Evolutionary conservation across 1,284 basidiomycete species (phyloP).

Genomic region (Neolentinus lepideus): DNA sequence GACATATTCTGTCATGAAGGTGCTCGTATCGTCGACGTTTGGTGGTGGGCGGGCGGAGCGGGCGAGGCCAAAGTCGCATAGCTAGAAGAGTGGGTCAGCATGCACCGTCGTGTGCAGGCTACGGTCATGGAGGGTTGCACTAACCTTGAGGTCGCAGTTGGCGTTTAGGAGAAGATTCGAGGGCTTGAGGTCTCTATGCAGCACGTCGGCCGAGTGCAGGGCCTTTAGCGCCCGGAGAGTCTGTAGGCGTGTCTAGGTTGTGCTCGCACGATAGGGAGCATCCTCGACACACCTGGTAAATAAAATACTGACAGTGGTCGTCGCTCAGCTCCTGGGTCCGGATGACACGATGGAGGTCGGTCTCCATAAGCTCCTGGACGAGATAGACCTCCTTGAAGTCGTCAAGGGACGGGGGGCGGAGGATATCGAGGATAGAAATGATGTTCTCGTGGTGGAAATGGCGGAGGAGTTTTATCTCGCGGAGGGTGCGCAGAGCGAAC

Average conservation of each 20-base stretch:
- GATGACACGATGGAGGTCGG: constrained; percentile 84
- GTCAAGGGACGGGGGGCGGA: constrained; percentile 52
- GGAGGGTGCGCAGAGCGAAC: constrained; percentile 82
- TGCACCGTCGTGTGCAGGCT: too few relatives aligned
- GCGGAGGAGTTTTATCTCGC: constrained; percentile 82
- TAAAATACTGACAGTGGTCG: constrained; percentile 93
- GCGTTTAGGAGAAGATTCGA: constrained; percentile 90
- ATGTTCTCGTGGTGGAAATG: constrained; percentile 79
- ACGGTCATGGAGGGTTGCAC: constrained; percentile 11
- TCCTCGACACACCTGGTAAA: constrained; percentile 91
- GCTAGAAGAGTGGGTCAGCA: constrained; percentile 22
- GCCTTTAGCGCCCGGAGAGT: constrained; percentile 89
- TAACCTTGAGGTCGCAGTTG: constrained; percentile 90
- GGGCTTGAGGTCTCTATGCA: constrained; percentile 89
- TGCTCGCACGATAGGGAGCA: constrained; percentile 14
- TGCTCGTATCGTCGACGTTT: constrained; percentile 75
- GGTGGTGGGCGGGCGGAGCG: constrained; percentile 77
- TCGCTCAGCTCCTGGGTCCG: constrained; percentile 80
- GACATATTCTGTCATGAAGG: constrained; percentile 94
- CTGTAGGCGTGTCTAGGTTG: constrained; percentile 26
- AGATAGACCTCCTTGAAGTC: constrained; percentile 78
- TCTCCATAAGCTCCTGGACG: constrained; percentile 90
- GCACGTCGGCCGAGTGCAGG: constrained; percentile 84
- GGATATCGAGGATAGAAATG: constrained; percentile 80
- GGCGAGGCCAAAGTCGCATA: constrained; percentile 92